Evolutionary conservation across 2,329 filamentous ascomycete genomes (phyloP), one percentile per base, ranked within the genome.

Genomic region (Orbilia oligospora): DNA sequence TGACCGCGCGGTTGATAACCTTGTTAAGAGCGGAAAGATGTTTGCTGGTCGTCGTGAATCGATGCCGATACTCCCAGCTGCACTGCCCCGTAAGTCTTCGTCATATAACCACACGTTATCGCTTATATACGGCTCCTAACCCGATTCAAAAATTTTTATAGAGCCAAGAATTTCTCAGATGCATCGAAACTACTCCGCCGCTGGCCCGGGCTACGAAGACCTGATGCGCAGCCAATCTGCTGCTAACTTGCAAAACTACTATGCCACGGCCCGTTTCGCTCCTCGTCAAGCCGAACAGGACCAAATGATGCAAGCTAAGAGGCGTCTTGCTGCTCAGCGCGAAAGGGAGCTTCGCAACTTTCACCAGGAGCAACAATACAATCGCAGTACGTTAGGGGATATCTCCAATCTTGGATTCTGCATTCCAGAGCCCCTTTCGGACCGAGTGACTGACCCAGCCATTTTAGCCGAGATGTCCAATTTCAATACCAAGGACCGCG

Each of bases 351-450:
- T 99, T 86, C 93, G 96, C 86, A 99, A 98, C 87, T 97, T 98
- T 87, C 96, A 99, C 87, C 97, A 97, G 87, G 96, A 99, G 90
- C 96, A 99, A 90, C 96, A 99, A 90, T 98, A 97, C 87, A 97
- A 98, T 89, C 91, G 95, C 93, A 97, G 96, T 98, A 93, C 90
- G 92, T 76, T 20, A 58, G n/a, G 18, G 14, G 20, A 65, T n/a
- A 51, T 33, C 44, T 22, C 9, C 20, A 9, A 27, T 75, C 22
- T 51, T 8, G 44, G 51, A 33, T 2, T 8, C 18, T 12, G 16
- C 30, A 55, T 71, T 56, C 33, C 27, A n/a, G 12, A 49, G 82
- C 81, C 83, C 83, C 84, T 83, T 84, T 84, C 20, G 20, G 38
- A 24, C 27, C 3, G 30, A 20, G 27, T 58, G 20, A 55, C 53